Percentiles rank a stretch among this genome's conserved stretches.
Evolutionary conservation across 2,329 filamentous ascomycete genomes (phyloP).

Genomic region (Fusarium avenaceum): DNA sequence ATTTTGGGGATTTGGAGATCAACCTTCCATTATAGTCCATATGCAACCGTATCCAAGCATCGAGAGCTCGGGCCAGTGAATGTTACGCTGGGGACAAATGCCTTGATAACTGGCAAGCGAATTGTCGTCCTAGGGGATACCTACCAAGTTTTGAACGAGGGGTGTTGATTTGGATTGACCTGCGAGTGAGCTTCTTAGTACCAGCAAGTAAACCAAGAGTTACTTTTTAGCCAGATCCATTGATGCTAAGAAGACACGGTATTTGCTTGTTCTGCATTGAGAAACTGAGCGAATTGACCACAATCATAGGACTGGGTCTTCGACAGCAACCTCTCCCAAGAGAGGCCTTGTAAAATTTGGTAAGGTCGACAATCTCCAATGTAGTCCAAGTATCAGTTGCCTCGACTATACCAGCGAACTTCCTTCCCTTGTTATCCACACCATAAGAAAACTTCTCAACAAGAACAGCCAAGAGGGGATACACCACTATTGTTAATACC

Average conservation of each 20-base stretch:
- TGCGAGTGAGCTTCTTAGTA: conserved; percentile 60
- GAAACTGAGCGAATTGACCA: conserved; percentile 5
- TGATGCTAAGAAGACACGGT: conserved; percentile 84
- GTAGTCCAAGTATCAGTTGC: too few relatives aligned
- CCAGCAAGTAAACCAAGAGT: conserved; percentile 86
- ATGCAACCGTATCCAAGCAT: conserved; percentile 15
- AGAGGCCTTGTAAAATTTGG: conserved; percentile 1
- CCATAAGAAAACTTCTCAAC: too few relatives aligned
- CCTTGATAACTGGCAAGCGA: conserved; percentile 1
- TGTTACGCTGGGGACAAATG: conserved; percentile 21
- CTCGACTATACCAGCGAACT: too few relatives aligned
- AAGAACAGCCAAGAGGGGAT: too few relatives aligned
- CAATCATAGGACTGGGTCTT: not conserved
- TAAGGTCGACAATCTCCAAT: not conserved
- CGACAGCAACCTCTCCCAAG: too few relatives aligned
- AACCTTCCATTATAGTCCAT: conserved; percentile 16
- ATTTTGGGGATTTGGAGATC: not conserved
- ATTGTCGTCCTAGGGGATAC: too few relatives aligned
- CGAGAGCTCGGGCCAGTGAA: conserved; percentile 24
- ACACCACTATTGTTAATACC: too few relatives aligned
- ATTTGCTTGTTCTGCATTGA: conserved; percentile 56
- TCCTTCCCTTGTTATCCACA: too few relatives aligned
- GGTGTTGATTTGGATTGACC: conserved; percentile 3
- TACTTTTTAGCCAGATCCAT: conserved; percentile 86
- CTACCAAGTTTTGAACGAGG: conserved; percentile 3